Evolutionary conservation across 768 basidiomycete species (phyloP).

Genomic region (Boletus edulis): DNA sequence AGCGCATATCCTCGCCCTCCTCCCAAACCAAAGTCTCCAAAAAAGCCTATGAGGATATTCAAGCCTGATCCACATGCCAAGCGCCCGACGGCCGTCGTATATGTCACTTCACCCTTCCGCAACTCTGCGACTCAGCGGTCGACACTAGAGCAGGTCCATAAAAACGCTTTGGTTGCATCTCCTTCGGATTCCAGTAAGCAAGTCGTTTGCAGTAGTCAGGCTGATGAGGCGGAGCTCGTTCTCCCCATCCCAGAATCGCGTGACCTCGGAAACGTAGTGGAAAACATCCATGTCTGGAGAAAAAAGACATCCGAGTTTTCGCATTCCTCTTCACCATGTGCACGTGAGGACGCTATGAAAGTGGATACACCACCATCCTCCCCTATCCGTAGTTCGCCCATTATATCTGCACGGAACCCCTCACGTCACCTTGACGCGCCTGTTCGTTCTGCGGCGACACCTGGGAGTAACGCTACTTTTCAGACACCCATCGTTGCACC

Average conservation of each 20-base stretch:
- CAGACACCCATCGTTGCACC: slow-evolving; percentile 15
- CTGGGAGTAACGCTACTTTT: slow-evolving; percentile 3
- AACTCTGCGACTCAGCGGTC: slow-evolving; percentile 29
- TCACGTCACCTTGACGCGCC: slow-evolving; percentile 8
- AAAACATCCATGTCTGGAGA: slow-evolving; percentile 45
- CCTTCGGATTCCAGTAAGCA: slow-evolving; percentile 27
- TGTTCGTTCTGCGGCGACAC: neutral
- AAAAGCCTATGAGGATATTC: slow-evolving; percentile 20
- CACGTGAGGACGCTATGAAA: slow-evolving; percentile 17
- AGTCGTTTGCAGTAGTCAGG: slow-evolving; percentile 63
- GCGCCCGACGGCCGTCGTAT: slow-evolving; percentile 2
- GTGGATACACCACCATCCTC: slow-evolving; percentile 12
- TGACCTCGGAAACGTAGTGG: slow-evolving; percentile 31
- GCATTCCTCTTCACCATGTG: neutral
- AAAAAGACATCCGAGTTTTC: slow-evolving; percentile 26
- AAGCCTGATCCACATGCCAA: slow-evolving; percentile 7
- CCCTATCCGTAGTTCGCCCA: slow-evolving; percentile 5
- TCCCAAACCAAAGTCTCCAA: slow-evolving; percentile 19
- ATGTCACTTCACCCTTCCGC: slow-evolving; percentile 11
- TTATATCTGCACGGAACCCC: slow-evolving; percentile 1
- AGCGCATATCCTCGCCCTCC: slow-evolving; percentile 1
- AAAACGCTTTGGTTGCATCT: slow-evolving; percentile 5
- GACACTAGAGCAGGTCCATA: slow-evolving; percentile 2
- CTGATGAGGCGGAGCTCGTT: slow-evolving; percentile 59
- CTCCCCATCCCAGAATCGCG: slow-evolving; percentile 25